Conservation (phyloP, 1,284 basidiomycete species). For the Apiotrichum sp. region DNA sequence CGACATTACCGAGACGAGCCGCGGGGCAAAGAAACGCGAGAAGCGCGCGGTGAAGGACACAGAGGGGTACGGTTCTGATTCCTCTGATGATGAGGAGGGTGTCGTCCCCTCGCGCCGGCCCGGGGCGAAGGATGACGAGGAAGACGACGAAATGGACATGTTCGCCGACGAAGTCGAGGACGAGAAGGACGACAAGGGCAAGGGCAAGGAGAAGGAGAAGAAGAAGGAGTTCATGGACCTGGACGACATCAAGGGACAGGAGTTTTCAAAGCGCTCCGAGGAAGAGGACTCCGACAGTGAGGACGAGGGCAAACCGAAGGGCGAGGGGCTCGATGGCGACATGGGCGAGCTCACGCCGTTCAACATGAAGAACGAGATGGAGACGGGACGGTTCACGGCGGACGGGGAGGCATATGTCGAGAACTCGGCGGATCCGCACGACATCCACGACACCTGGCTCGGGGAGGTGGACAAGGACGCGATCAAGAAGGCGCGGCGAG, state of each 20-base stretch:
- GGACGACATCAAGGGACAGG: slow-evolving; percentile 93
- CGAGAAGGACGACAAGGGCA: slow-evolving; percentile 10
- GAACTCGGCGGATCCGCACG: slow-evolving; percentile 76
- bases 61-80: slow-evolving; percentile 90
- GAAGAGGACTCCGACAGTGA: slow-evolving; percentile 53
- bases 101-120: slow-evolving; percentile 63
- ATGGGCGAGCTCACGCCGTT: slow-evolving; percentile 95
- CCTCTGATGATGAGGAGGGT: slow-evolving; percentile 75
- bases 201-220: slow-evolving; percentile 24
- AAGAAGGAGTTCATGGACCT: slow-evolving; percentile 73
- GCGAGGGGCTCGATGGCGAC: slow-evolving; percentile 48
- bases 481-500: slow-evolving; percentile 75
- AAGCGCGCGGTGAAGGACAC: slow-evolving; percentile 63
- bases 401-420: slow-evolving; percentile 79
- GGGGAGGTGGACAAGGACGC: slow-evolving; percentile 76
- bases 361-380: slow-evolving; percentile 99
- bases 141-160: slow-evolving; percentile 69
- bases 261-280: slow-evolving; percentile 66
- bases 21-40: slow-evolving; percentile 56
- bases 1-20: slow-evolving; percentile 34
- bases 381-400: slow-evolving; percentile 90
- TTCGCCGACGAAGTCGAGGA: slow-evolving; percentile 52
- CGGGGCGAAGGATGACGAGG: slow-evolving; percentile 50
- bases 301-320: slow-evolving; percentile 19
- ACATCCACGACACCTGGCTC: slow-evolving; percentile 92